Percentiles rank a stretch among this genome's conserved stretches.
phyloP scores from a whole-genome alignment of 2,329 filamentous ascomycete genomes.

The Neopestalotiopsis sp. region DNA sequence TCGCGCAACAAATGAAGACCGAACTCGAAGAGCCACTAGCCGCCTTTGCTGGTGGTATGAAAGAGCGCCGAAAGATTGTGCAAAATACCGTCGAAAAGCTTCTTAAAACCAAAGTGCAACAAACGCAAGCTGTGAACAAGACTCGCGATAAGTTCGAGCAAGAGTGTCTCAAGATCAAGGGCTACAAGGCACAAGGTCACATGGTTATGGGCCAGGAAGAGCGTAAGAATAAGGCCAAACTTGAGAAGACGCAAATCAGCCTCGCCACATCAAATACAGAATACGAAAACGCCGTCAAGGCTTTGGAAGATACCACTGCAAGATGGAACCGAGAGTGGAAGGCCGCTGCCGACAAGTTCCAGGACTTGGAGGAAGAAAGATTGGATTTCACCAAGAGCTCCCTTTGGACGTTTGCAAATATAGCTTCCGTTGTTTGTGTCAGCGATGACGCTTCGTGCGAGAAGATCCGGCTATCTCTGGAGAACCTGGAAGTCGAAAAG shows the following conservation, averaged over 20 bases:
- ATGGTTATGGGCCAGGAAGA: constrained; percentile 99
- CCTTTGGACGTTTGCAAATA: constrained; percentile 97
- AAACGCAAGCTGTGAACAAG: constrained; percentile 93
- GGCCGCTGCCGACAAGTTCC: constrained; percentile 96
- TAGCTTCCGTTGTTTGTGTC: constrained; percentile 95
- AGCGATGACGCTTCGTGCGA: constrained; percentile 97
- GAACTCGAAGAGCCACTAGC: constrained; percentile 93
- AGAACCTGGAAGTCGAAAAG: constrained; percentile 96
- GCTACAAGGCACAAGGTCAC: constrained; percentile 95
- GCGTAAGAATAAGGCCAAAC: constrained; percentile 96
- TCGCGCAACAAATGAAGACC: constrained; percentile 92
- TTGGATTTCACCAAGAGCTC: constrained; percentile 98
- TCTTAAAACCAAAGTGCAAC: constrained; percentile 89
- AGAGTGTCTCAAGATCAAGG: constrained; percentile 97
- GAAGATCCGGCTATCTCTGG: constrained; percentile 90
- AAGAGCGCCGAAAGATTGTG: constrained; percentile 95
- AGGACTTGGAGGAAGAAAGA: constrained; percentile 96
- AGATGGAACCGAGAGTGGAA: constrained; percentile 99
- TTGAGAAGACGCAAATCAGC: constrained; percentile 98
- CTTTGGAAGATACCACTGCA: constrained; percentile 91
- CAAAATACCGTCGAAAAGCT: constrained; percentile 94
- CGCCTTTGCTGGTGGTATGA: constrained; percentile 93
- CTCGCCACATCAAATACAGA: constrained; percentile 89
- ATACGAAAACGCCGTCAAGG: constrained; percentile 91
- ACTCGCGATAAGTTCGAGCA: constrained; percentile 95